A percentile compares a stretch with the other conserved stretches of the same genome.
Evolutionary conservation across 192 early-diverging fungal genomes (phyloP).

Genomic region (Dissophora globulifera): DNA sequence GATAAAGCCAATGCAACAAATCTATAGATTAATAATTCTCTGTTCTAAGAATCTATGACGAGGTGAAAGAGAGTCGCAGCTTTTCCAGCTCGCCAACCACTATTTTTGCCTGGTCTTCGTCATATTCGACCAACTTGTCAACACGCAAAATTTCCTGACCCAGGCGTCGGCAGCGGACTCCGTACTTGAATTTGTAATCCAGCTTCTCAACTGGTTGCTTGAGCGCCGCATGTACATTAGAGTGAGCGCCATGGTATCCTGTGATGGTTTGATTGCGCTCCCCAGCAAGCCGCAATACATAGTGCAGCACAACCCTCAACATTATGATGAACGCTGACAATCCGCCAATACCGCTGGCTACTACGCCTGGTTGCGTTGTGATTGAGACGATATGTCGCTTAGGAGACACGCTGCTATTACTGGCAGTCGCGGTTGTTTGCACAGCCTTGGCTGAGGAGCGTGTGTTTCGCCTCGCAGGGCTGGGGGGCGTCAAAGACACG

Average conservation of each 20-base stretch:
- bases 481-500: too few relatives aligned
- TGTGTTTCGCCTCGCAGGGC: conserved; percentile 16
- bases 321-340: conserved; percentile 54
- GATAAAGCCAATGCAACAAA: too few relatives aligned
- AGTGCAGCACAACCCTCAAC: conserved; percentile 25
- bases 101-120: conserved; percentile 5
- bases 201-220: conserved; percentile 22
- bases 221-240: conserved; percentile 60
- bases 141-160: conserved; percentile 36
- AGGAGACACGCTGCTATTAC: not conserved
- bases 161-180: conserved; percentile 12
- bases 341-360: conserved; percentile 60
- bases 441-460: conserved; percentile 16
- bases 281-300: conserved; percentile 53
- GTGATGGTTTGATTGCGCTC: conserved; percentile 60
- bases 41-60: too few relatives aligned
- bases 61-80: conserved; percentile 9
- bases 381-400: conserved; percentile 55
- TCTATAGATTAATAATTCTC: too few relatives aligned
- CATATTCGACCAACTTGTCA: conserved; percentile 38
- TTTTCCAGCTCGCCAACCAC: conserved; percentile 30
- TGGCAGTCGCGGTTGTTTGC: not conserved
- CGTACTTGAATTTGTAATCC: conserved; percentile 45
- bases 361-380: conserved; percentile 66
- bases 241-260: conserved; percentile 56